Conservation (phyloP, 73 alveolate species). For the Urostyla sp. region DNA sequence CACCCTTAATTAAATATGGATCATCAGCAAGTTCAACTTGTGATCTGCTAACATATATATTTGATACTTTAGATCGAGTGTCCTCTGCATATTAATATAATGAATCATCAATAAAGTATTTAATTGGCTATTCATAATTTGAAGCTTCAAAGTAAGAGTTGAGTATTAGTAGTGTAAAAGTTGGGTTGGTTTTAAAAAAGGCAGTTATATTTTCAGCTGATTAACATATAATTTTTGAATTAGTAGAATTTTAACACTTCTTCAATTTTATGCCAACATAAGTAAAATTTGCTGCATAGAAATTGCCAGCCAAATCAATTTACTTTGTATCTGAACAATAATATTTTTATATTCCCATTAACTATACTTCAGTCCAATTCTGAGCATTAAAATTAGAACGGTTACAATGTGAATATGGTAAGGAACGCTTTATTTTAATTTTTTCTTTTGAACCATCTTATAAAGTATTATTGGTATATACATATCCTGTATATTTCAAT, state of each 20-base stretch:
- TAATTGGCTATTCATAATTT: not conserved
- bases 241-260: conserved; percentile 19
- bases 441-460: not conserved
- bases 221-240: not conserved
- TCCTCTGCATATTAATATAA: conserved; percentile 33
- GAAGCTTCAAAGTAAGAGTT: conserved; percentile 4
- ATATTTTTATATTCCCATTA: not conserved
- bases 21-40: not conserved
- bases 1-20: not conserved
- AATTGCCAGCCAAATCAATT: conserved; percentile 1
- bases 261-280: conserved; percentile 18
- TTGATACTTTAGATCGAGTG: not conserved
- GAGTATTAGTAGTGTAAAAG: conserved; percentile 5
- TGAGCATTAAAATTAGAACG: not conserved
- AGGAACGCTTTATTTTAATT: not conserved
- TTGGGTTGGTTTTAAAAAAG: not conserved
- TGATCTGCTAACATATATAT: not conserved
- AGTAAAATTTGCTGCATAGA: not conserved
- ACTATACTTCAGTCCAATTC: not conserved
- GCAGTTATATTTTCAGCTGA: not conserved
- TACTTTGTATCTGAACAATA: not conserved
- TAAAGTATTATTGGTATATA: not conserved
- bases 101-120: conserved; percentile 28
- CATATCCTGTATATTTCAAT: not conserved
- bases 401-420: not conserved